These are phyloP conservation scores for Talaromyces amestolkiae DNA, from an alignment of 2,329 filamentous ascomycete genomes.

Conservation along the genomic window DNA sequence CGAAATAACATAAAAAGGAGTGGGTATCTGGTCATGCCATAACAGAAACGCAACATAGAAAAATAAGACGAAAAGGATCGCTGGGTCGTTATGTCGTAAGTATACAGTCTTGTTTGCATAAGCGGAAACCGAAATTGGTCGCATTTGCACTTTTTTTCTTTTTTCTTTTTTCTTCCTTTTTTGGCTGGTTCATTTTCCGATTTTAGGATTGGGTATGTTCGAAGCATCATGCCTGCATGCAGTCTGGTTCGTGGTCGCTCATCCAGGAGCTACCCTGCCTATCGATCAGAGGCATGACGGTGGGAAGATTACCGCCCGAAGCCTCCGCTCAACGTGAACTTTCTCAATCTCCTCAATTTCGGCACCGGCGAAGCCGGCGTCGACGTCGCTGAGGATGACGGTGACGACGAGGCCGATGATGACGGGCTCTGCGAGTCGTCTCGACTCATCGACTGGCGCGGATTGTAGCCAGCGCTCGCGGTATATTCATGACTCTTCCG, in stretches of 20 bases:
- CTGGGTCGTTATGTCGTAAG: neutral
- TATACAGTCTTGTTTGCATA: neutral
- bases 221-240: neutral
- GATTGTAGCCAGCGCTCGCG: neutral
- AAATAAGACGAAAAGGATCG: neutral
- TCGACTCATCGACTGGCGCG: neutral
- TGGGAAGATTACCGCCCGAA: neutral
- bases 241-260: neutral
- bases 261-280: neutral
- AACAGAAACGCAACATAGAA: neutral
- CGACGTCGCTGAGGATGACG: neutral
- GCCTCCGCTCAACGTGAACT: neutral
- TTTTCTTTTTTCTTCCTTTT: neutral
- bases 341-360: neutral
- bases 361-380: neutral
- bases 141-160: neutral
- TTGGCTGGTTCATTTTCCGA: neutral
- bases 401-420: neutral
- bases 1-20: neutral
- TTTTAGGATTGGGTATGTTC: neutral
- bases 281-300: neutral
- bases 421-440: slow-evolving; percentile 3
- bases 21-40: slow-evolving; percentile 12
- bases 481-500: slow-evolving; percentile 14
- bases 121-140: neutral